phyloP scores from a whole-genome alignment of 371 early-diverging fungal genomes.

The Scutellospora calospora region DNA sequence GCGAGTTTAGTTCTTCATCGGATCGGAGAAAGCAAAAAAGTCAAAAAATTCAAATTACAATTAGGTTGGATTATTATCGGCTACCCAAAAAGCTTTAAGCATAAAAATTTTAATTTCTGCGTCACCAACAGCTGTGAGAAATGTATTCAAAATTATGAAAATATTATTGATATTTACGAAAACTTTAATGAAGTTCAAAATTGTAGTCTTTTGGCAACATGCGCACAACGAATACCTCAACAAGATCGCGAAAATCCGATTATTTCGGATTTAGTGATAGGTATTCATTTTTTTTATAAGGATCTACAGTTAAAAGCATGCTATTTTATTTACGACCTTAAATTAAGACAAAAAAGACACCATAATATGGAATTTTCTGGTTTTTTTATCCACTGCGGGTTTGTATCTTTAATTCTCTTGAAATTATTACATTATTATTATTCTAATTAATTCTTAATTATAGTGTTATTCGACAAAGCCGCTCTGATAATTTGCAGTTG shows the following conservation, averaged over 20 bases:
- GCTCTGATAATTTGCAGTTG: too few relatives aligned
- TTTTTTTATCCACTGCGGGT: too few relatives aligned
- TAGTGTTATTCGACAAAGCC: too few relatives aligned
- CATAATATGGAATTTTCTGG: too few relatives aligned
- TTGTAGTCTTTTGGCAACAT: neutral
- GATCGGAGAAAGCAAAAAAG: neutral
- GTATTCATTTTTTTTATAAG: neutral
- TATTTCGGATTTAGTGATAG: neutral
- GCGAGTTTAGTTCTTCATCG: neutral
- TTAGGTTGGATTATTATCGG: constrained; percentile 8
- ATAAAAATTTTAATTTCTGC: neutral
- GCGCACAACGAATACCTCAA: neutral
- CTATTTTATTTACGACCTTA: neutral
- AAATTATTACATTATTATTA: too few relatives aligned
- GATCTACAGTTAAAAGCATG: neutral
- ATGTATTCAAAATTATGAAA: neutral
- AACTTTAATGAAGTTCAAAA: neutral
- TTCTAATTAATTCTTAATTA: too few relatives aligned
- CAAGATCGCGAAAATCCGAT: neutral
- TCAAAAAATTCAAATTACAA: neutral
- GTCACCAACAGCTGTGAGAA: neutral
- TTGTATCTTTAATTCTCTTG: too few relatives aligned
- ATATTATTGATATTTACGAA: neutral
- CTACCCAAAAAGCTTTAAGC: neutral
- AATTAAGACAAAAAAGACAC: neutral